phyloP scores from a whole-genome alignment of 2,329 filamentous ascomycete species.

The Epichloe gansuensis region DNA sequence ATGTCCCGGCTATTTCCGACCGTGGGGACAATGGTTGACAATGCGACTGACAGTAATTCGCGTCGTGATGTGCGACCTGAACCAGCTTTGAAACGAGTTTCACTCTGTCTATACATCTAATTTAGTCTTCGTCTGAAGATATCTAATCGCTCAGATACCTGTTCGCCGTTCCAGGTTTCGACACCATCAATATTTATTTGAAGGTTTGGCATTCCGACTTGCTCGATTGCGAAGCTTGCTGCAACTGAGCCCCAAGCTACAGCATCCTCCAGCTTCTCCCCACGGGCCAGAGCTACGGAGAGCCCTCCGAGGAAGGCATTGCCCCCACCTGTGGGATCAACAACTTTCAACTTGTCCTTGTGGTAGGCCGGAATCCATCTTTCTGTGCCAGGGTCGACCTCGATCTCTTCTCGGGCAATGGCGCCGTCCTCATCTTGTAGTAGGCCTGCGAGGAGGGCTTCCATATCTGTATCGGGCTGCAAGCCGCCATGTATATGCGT shows the following conservation, averaged over 20 bases:
- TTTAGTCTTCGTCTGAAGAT: conserved; percentile 26
- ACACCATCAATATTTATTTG: conserved; percentile 27
- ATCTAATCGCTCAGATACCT: conserved; percentile 38
- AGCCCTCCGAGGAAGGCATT: conserved; percentile 72
- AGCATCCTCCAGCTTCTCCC: conserved; percentile 53
- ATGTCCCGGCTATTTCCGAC: no score
- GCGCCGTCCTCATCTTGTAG: conserved; percentile 40
- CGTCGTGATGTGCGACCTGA: not conserved
- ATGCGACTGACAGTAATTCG: not conserved
- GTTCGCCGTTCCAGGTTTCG: conserved; percentile 51
- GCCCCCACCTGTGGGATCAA: conserved; percentile 91
- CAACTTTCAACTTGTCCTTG: conserved; percentile 38
- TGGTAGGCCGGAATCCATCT: conserved; percentile 75
- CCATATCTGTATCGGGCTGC: conserved; percentile 50
- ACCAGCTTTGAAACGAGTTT: not conserved
- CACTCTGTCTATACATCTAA: not conserved
- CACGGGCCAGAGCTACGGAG: conserved; percentile 46
- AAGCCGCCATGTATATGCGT: conserved; percentile 38
- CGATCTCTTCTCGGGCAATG: conserved; percentile 44
- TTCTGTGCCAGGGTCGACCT: conserved; percentile 52
- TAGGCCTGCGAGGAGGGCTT: conserved; percentile 47
- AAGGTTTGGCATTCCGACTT: conserved; percentile 68
- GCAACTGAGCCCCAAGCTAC: conserved; percentile 69
- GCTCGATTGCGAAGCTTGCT: conserved; percentile 89
- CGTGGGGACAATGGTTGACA: not conserved